A percentile compares a stretch with the other conserved stretches of the same genome.
Conservation (phyloP, 2,329 filamentous ascomycete genomes). For the Cercospora canescens region DNA sequence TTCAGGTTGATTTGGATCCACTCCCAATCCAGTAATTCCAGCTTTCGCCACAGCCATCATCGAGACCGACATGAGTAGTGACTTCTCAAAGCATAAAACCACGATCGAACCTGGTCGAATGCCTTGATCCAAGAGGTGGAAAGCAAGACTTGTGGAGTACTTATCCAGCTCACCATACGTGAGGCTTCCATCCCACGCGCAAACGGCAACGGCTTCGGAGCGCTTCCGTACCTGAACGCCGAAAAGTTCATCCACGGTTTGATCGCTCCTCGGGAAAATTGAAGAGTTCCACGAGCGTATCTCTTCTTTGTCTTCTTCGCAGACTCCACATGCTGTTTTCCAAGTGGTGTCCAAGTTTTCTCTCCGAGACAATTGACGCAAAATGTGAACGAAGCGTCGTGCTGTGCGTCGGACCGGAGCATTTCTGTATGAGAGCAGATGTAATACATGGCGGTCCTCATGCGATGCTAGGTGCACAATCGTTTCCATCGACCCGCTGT, state of each 20-base stretch:
- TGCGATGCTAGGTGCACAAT: not conserved
- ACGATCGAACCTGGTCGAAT: not conserved
- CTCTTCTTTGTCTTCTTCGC: not conserved
- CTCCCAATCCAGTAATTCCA: not conserved
- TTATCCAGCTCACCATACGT: not conserved
- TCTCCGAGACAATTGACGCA: not conserved
- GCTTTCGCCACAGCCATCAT: not conserved
- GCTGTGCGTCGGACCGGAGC: not conserved
- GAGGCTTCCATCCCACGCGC: not conserved
- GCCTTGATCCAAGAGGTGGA: not conserved
- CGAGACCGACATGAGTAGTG: not conserved
- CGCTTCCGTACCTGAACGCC: not conserved
- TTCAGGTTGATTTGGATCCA: not conserved
- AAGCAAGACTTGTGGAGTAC: not conserved
- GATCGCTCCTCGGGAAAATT: not conserved
- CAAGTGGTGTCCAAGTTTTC: not conserved
- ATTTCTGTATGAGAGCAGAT: not conserved
- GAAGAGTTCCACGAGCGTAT: not conserved
- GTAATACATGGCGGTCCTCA: not conserved
- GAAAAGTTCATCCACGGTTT: not conserved
- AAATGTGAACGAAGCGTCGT: not conserved
- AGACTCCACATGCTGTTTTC: not conserved
- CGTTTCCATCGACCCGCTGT: not conserved
- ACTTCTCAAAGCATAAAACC: not conserved
- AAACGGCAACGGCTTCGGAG: not conserved